Evolutionary conservation across 345 rosid species (phyloP).

Genomic region (Ricinus communis): DNA sequence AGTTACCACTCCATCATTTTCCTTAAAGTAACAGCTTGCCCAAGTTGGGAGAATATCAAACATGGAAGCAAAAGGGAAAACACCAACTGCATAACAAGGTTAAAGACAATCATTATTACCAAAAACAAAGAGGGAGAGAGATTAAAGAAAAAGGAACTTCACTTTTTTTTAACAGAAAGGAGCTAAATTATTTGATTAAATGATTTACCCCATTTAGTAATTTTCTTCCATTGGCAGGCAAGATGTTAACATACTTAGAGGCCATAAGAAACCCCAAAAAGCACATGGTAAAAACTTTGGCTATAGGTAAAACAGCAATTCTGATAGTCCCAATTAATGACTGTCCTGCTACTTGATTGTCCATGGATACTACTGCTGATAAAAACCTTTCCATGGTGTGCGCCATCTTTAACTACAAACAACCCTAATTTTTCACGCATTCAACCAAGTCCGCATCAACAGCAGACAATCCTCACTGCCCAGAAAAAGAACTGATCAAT

Average conservation of each 20-base stretch:
- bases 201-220: conserved; percentile 81
- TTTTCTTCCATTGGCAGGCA: conserved; percentile 87
- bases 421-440: neutral
- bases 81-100: conserved; percentile 60
- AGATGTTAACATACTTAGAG: conserved; percentile 85
- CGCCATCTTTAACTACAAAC: neutral
- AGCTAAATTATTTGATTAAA: too few relatives aligned
- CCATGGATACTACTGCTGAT: conserved; percentile 29
- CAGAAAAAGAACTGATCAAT: too few relatives aligned
- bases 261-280: conserved; percentile 97
- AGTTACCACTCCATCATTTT: conserved; percentile 86
- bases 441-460: neutral
- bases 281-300: conserved; percentile 92
- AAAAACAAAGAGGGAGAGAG: neutral
- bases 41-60: conserved; percentile 93
- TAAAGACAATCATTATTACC: neutral
- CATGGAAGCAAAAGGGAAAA: conserved; percentile 97
- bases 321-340: conserved; percentile 62
- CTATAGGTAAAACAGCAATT: conserved; percentile 94
- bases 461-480: neutral
- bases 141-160: neutral
- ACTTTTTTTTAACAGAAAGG: too few relatives aligned
- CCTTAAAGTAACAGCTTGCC: conserved; percentile 80
- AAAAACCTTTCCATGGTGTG: conserved; percentile 42
- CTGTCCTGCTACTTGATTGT: conserved; percentile 45